phyloP scores from a whole-genome alignment of 2,329 filamentous ascomycete species.

The Colletotrichum gloeosporioides region DNA sequence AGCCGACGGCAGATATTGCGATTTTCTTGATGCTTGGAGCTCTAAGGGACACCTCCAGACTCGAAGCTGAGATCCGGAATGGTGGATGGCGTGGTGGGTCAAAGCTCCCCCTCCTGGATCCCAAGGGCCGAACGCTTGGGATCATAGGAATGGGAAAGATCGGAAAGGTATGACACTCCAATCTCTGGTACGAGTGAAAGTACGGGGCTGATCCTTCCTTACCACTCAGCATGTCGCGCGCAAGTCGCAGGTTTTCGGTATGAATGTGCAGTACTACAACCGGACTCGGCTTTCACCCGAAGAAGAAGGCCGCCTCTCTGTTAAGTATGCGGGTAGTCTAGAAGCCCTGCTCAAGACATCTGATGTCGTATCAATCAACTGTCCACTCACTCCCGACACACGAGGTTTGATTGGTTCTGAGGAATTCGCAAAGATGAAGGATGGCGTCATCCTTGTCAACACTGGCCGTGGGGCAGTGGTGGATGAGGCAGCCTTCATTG shows the following conservation, averaged over 20 bases:
- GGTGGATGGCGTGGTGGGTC: neutral
- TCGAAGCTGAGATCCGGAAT: neutral
- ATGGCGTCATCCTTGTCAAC: neutral
- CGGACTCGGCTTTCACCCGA: fast-evolving
- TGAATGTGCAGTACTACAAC: neutral
- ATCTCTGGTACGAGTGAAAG: neutral
- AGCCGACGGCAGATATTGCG: neutral
- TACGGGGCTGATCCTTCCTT: neutral
- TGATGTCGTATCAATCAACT: neutral
- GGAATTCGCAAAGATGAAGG: neutral
- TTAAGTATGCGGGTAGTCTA: fast-evolving
- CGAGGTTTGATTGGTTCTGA: neutral
- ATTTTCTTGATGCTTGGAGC: neutral
- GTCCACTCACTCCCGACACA: neutral
- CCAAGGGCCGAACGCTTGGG: neutral
- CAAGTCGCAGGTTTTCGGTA: neutral
- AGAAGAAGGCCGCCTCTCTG: neutral
- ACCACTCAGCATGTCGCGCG: neutral
- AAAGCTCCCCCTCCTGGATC: neutral
- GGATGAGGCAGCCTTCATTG: neutral
- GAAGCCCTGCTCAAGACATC: neutral
- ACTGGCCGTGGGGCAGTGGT: neutral
- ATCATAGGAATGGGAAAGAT: neutral
- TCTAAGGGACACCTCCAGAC: neutral
- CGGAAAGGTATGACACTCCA: neutral